Base-by-base conservation (phyloP, 2,329 filamentous ascomycete genomes). In the Berkeleyomyces basicola region DNA sequence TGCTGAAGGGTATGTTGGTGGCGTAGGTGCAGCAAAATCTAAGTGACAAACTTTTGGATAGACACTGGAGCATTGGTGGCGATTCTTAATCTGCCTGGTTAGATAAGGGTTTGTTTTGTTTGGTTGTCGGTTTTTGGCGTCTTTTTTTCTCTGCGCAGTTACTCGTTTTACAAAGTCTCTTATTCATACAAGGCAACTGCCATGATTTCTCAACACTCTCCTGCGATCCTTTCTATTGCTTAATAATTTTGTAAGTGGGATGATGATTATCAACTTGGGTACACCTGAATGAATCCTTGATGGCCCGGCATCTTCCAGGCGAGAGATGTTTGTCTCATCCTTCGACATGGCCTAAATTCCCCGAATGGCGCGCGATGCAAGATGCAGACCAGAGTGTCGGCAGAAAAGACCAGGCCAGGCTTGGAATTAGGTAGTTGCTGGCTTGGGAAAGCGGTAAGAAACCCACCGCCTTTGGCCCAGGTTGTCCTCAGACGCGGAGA, bases 1-100 rank as follows among this genome's bases (percentile, higher is more conserved):
- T 76, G 5, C 66, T 79, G 63, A 74, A 72, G 67, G 69, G 70
- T 57, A 73, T 74, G 69, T 66, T 77, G 49, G 67, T 63, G 61
- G 69, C 68, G 66, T 51, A 23, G 44, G 7, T 9, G 23, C 61
- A 14, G 61, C 11, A 23, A 10, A 4, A 16, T 51, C 3, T 16
- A n/a, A 3, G 10, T 53, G 49, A 23, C 14, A 47, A 1, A 3
- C 44, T 47, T 51, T 16, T n/a, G 7, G 47, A 31, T 36, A 31
- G 10, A 14, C 42, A 1, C 23, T 23, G 23, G 23, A 23, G 23
- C 23, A 23, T 53, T 33, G 33, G 31, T 43, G 5, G 57, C 33
- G 16, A 44, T 44, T 58, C 23, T 42, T 14, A 44, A 16, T 33
- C 57, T 14, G 36, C 14, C 39, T 59, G 53, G 4, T 37, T n/a